Evolutionary conservation across 2,329 filamentous ascomycete genomes (phyloP).

Genomic region (Xylaria arbuscula): DNA sequence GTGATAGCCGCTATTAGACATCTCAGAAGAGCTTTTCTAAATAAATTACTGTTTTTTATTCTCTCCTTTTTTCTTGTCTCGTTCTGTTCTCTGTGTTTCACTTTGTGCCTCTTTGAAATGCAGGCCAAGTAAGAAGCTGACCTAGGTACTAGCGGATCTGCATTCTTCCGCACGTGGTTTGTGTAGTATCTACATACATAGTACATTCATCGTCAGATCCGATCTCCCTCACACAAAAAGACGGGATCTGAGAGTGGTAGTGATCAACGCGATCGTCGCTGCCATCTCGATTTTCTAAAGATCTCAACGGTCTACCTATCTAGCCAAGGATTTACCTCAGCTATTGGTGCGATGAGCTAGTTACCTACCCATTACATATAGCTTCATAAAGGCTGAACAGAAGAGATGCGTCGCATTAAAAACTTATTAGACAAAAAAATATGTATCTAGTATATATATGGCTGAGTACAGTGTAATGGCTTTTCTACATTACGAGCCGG

Average conservation of each 20-base stretch:
- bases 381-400: not conserved
- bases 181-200: no score
- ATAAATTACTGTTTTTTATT: not conserved
- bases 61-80: not conserved
- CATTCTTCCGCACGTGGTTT: conserved; percentile 30
- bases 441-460: conserved; percentile 1
- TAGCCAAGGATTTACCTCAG: not conserved
- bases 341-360: not conserved
- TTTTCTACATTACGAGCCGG: conserved; percentile 5
- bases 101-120: not conserved
- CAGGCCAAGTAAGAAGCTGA: not conserved
- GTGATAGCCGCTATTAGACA: no score
- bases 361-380: not conserved
- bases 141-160: conserved; percentile 18
- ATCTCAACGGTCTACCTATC: not conserved
- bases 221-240: not conserved
- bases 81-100: not conserved
- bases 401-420: not conserved
- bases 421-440: not conserved
- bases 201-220: not conserved
- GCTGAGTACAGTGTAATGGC: not conserved
- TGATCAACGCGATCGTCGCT: conserved; percentile 37
- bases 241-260: conserved; percentile 26
- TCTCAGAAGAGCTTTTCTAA: no score
- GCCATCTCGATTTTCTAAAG: not conserved